Evolutionary conservation across 306 rosid species (phyloP).

Genomic region (Argentina anserina): DNA sequence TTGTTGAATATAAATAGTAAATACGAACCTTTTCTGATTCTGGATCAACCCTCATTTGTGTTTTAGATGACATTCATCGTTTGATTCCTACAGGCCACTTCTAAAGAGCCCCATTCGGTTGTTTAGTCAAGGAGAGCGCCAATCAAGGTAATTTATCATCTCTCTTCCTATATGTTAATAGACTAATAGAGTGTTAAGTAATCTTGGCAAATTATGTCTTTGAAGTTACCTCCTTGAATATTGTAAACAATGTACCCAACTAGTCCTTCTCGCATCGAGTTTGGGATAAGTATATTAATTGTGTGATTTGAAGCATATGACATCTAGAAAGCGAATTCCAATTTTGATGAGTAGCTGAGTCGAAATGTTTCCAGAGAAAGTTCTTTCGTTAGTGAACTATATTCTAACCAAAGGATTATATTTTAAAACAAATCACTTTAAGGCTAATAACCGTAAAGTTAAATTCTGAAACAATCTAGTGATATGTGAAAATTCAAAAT

Average conservation of each 20-base stretch:
- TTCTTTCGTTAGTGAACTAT: background rate
- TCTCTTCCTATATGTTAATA: background rate
- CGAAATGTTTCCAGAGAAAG: background rate
- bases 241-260: background rate
- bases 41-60: background rate
- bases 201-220: background rate
- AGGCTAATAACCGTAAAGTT: background rate
- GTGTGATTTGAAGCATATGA: background rate
- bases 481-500: background rate
- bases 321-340: background rate
- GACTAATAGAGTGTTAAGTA: background rate
- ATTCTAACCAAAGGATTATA: background rate
- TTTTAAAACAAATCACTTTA: background rate
- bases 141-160: background rate
- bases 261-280: background rate
- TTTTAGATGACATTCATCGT: background rate
- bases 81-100: conserved; percentile 10
- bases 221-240: background rate
- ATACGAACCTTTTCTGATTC: background rate
- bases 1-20: background rate
- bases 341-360: background rate
- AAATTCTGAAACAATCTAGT: background rate
- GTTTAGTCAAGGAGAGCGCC: background rate
- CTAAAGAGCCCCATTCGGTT: background rate
- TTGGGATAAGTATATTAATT: background rate